Evolutionary conservation across 805 yeast species (phyloP).

Genomic region (Candida broadrunensis): DNA sequence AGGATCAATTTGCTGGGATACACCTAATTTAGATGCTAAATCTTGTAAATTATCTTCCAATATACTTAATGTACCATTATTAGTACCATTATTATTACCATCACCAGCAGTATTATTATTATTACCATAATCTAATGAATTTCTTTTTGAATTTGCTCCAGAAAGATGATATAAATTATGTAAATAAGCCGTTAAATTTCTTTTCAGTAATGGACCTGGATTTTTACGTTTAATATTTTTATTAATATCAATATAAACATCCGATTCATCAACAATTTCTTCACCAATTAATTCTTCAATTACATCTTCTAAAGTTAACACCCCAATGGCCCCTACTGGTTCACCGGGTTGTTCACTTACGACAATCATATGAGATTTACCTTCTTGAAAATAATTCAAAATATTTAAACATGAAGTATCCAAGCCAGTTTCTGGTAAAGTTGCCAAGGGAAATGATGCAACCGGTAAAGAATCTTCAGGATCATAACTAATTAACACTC

Average conservation of each 20-base stretch:
- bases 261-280: slow-evolving; percentile 95
- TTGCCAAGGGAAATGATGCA: slow-evolving; percentile 90
- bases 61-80: background rate
- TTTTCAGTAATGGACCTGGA: slow-evolving; percentile 73
- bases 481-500: slow-evolving; percentile 90
- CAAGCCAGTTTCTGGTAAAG: slow-evolving; percentile 89
- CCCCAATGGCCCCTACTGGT: slow-evolving; percentile 83
- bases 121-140: slow-evolving; percentile 33
- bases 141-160: slow-evolving; percentile 32
- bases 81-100: background rate
- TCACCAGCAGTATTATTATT: background rate
- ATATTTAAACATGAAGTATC: slow-evolving; percentile 93
- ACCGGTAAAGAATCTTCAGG: slow-evolving; percentile 95
- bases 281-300: slow-evolving; percentile 97
- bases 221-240: slow-evolving; percentile 75
- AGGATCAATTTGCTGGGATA: background rate
- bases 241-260: slow-evolving; percentile 88
- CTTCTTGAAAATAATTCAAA: slow-evolving; percentile 94
- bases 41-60: background rate
- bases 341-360: slow-evolving; percentile 85
- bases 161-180: slow-evolving; percentile 52
- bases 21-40: slow-evolving; percentile 1
- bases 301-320: slow-evolving; percentile 93
- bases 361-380: slow-evolving; percentile 95
- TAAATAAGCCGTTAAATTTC: slow-evolving; percentile 66